Percentiles rank a stretch among this genome's conserved stretches.
phyloP scores from a whole-genome alignment of 768 basidiomycete species.

The Boletus rufocinnamomeus region DNA sequence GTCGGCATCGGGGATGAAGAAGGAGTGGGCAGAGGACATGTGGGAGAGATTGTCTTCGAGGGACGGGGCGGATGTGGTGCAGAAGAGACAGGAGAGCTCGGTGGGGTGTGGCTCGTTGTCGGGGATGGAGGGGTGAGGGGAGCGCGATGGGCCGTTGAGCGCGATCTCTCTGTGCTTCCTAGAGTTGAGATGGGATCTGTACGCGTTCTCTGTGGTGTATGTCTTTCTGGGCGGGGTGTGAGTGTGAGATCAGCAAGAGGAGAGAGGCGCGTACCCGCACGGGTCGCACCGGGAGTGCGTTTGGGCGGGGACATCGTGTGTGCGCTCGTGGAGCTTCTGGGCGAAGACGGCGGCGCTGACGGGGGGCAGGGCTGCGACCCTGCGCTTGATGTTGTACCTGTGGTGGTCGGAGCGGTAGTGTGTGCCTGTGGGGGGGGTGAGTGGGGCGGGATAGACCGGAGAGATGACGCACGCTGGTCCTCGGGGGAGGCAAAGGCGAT shows the following conservation, averaged over 20 bases:
- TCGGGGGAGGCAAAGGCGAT: slow-evolving; percentile 83
- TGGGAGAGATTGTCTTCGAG: slow-evolving; percentile 74
- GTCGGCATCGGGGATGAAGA: slow-evolving; percentile 94
- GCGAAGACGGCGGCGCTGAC: slow-evolving; percentile 78
- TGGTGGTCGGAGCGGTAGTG: slow-evolving; percentile 97
- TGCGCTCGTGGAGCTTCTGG: slow-evolving; percentile 82
- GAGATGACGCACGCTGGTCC: slow-evolving; percentile 69
- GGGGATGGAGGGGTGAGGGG: neutral
- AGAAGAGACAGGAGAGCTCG: slow-evolving; percentile 83
- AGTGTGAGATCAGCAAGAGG: neutral
- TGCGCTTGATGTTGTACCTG: slow-evolving; percentile 97
- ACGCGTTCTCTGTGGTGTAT: slow-evolving; percentile 89
- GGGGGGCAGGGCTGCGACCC: slow-evolving; percentile 87
- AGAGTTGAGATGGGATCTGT: slow-evolving; percentile 82
- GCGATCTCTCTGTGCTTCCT: slow-evolving; percentile 88
- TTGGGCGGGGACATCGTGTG: slow-evolving; percentile 62
- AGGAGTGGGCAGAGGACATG: slow-evolving; percentile 87
- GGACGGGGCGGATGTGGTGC: slow-evolving; percentile 50
- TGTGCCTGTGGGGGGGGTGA: slow-evolving; percentile 48
- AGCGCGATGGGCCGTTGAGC: slow-evolving; percentile 42
- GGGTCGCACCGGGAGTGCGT: slow-evolving; percentile 66
- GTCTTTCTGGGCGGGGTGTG: slow-evolving; percentile 61
- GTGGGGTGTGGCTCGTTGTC: neutral
- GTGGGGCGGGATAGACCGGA: no score
- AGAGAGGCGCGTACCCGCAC: slow-evolving; percentile 72